These are phyloP conservation scores for Drechslera avenae DNA, from an alignment of 2,329 filamentous ascomycete genomes.

Conservation along the genomic window DNA sequence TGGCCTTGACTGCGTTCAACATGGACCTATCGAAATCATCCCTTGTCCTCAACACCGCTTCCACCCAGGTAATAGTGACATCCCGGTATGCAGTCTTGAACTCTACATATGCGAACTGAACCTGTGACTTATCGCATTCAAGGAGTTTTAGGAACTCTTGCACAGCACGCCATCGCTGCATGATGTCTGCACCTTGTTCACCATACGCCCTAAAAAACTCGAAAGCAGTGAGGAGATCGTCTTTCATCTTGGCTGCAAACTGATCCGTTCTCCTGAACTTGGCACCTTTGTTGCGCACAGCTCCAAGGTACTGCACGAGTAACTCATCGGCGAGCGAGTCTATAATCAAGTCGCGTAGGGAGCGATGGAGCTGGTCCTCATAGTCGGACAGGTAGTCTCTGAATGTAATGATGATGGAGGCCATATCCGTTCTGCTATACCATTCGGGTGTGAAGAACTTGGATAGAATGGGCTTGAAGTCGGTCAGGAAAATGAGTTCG, in stretches of 20 bases:
- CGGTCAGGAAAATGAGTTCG: slow-evolving; percentile 83
- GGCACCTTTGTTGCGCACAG: slow-evolving; percentile 85
- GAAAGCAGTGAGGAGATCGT: slow-evolving; percentile 89
- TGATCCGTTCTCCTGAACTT: slow-evolving; percentile 87
- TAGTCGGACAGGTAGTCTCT: slow-evolving; percentile 95
- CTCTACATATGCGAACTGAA: slow-evolving; percentile 77
- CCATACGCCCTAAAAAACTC: slow-evolving; percentile 74
- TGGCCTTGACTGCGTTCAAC: slow-evolving; percentile 84
- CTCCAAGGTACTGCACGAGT: slow-evolving; percentile 80
- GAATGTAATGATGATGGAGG: slow-evolving; percentile 91
- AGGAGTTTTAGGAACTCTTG: slow-evolving; percentile 82
- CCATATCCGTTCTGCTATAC: slow-evolving; percentile 87
- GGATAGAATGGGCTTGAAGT: slow-evolving; percentile 81
- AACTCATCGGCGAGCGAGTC: slow-evolving; percentile 93
- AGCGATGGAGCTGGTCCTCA: slow-evolving; percentile 79
- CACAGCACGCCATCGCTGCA: slow-evolving; percentile 89
- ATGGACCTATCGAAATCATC: slow-evolving; percentile 94
- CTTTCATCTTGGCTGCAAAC: slow-evolving; percentile 90
- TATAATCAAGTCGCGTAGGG: slow-evolving; percentile 86
- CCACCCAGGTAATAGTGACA: slow-evolving; percentile 92
- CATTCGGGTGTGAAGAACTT: slow-evolving; percentile 91
- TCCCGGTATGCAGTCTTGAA: slow-evolving; percentile 94
- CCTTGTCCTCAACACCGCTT: slow-evolving; percentile 81
- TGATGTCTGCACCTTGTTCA: slow-evolving; percentile 66
- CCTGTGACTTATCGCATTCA: slow-evolving; percentile 71